Evolutionary conservation across 2,329 filamentous ascomycete species (phyloP), one percentile per base, ranked within the genome.

Genomic region (Sporothrix protearum): DNA sequence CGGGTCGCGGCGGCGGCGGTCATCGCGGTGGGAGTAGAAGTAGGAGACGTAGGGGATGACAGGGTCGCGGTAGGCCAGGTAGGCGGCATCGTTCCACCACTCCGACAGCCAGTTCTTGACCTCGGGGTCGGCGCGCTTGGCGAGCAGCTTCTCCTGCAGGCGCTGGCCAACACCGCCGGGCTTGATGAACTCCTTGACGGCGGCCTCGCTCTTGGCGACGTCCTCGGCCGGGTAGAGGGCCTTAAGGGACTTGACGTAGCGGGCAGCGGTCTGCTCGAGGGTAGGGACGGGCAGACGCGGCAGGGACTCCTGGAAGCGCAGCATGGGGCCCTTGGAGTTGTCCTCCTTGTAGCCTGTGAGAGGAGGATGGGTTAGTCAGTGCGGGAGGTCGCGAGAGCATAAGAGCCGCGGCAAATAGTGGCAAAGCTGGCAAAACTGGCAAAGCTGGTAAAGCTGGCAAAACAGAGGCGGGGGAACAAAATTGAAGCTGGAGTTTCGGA

Each of bases 41-140:
- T 99, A 99, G 82, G 93, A 97, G 78, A 99, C 96, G 80, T 98
- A 99, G 73, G 96, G 96, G 22, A 98, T 92, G 63, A 99, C 93
- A 12, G 96, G 96, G 80, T 98, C 96, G 76, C 95, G 92, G 85
- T 98, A 98, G 75, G 84, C 87, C 75, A 99, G 89, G 83, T 99
- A 99, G 72, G 96, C 96, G 4, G 90, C 89, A 69, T 97, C 89
- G 81, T 99, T 98, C 96, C 96, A 99, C 96, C 96, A 99, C 77
- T 99, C 95, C 76, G 91, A 90, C 71, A 99, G 86, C 96, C 96
- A 99, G 83, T 98, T 99, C 84, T 92, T 93, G 79, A 87, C 83
- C 74, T 92, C 90, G 67, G 94, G 91, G 76, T 97, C 89, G 76
- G 93, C 91, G 74, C 92, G 88, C 74, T 89, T 89, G 72, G 92